These are phyloP conservation scores for Euphorbia pulcherrima DNA, from an alignment of 345 rosid species.

Conservation along the genomic window DNA sequence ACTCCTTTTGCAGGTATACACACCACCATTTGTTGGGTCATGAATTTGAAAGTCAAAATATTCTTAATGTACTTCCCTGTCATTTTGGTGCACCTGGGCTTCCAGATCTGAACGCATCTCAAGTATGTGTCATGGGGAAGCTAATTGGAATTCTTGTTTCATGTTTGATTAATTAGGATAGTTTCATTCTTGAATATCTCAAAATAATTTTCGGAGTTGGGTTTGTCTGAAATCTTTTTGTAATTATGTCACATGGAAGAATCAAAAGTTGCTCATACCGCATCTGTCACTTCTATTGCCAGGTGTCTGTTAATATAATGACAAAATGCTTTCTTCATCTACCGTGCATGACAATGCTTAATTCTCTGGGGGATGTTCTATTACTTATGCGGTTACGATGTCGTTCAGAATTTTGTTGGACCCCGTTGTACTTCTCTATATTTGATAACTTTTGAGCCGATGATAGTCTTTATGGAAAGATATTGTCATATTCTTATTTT, in stretches of 20 bases:
- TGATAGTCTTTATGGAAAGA: neutral
- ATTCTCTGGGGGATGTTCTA: neutral
- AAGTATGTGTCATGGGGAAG: conserved; percentile 38
- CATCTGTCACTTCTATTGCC: neutral
- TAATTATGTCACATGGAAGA: neutral
- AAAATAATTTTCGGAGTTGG: neutral
- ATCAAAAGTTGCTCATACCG: neutral
- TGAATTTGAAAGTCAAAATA: conserved; percentile 96
- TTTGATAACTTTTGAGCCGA: neutral
- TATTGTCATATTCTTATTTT: neutral
- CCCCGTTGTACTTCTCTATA: neutral
- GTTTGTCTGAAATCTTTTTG: neutral
- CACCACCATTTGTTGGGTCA: conserved; percentile 97
- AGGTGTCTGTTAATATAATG: neutral
- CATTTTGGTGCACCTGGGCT: conserved; percentile 99
- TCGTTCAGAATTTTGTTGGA: neutral
- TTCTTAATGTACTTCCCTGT: conserved; percentile 85
- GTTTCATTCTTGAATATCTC: neutral
- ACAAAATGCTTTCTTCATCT: neutral
- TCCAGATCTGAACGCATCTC: conserved; percentile 99
- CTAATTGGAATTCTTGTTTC: neutral
- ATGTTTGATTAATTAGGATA: neutral
- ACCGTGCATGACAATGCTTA: neutral
- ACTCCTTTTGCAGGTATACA: conserved; percentile 56
- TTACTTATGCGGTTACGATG: neutral